A percentile compares a stretch with the other conserved stretches of the same genome.
phyloP scores from a whole-genome alignment of 495 filamentous ascomycete species.

The Talaromyces trachyspermus region DNA sequence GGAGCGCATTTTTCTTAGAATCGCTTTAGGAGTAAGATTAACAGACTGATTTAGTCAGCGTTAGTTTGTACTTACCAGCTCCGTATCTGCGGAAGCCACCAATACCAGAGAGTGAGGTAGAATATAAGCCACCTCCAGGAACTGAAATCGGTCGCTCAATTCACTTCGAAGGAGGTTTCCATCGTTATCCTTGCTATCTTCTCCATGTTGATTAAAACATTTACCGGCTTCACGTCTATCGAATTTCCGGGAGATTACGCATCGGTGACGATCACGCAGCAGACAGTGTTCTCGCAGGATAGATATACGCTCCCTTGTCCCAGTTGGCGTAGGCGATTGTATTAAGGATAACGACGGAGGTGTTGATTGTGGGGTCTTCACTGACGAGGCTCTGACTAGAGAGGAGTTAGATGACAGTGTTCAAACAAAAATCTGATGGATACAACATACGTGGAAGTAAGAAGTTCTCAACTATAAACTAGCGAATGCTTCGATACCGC shows the following conservation, averaged over 20 bases:
- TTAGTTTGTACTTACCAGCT: slow-evolving; percentile 7
- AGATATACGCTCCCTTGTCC: slow-evolving; percentile 14
- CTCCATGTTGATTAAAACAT: slow-evolving; percentile 7
- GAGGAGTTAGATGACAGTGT: background rate
- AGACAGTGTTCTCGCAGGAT: slow-evolving; percentile 16
- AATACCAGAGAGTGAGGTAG: slow-evolving; percentile 13
- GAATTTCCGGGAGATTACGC: slow-evolving; percentile 18
- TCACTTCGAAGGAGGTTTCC: slow-evolving; percentile 11
- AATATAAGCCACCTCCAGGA: slow-evolving; percentile 17
- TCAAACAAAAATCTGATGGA: background rate
- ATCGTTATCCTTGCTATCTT: slow-evolving; percentile 11
- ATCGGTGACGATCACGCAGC: slow-evolving; percentile 18
- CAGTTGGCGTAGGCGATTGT: slow-evolving; percentile 5
- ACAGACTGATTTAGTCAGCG: background rate
- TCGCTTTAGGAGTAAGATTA: slow-evolving; percentile 9
- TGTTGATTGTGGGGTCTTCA: slow-evolving; percentile 15
- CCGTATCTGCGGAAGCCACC: slow-evolving; percentile 6
- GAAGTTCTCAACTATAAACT: slow-evolving; percentile 12
- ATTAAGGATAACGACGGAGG: slow-evolving; percentile 12
- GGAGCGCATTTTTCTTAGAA: slow-evolving; percentile 15
- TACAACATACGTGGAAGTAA: slow-evolving; percentile 9
- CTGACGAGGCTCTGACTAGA: slow-evolving; percentile 13
- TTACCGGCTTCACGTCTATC: slow-evolving; percentile 15
- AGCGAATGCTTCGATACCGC: slow-evolving; percentile 9
- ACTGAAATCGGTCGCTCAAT: slow-evolving; percentile 11